phyloP scores from a whole-genome alignment of 306 rosid genomes.

The Crotalaria pallida region DNA sequence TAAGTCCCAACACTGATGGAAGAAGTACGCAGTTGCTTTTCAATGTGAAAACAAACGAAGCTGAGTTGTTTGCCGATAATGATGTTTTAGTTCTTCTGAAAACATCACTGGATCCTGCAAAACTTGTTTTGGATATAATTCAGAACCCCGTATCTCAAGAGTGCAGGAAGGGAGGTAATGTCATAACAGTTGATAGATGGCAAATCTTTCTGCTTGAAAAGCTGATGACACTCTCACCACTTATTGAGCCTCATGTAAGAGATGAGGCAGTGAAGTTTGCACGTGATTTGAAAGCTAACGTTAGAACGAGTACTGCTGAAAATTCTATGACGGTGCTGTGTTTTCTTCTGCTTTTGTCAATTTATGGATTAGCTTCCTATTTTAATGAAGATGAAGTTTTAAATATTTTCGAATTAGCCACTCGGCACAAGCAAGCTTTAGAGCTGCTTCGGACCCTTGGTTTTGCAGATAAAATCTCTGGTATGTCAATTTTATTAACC shows the following conservation, averaged over 20 bases:
- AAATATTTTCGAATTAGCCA: constrained; percentile 30
- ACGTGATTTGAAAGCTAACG: constrained; percentile 29
- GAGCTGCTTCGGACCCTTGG: constrained; percentile 27
- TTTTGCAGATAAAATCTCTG: constrained; percentile 28
- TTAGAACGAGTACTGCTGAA: constrained; percentile 10
- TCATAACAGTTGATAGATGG: too few relatives aligned
- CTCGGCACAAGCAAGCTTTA: constrained; percentile 28
- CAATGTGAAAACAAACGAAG: constrained; percentile 12
- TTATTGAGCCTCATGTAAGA: too few relatives aligned
- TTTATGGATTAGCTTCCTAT: neutral
- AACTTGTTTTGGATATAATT: constrained; percentile 18
- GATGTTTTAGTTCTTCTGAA: constrained; percentile 24
- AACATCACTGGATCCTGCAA: constrained; percentile 32
- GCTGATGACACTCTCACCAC: constrained; percentile 19
- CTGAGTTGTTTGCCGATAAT: neutral
- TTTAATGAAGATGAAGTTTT: constrained; percentile 34
- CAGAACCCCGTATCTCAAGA: too few relatives aligned
- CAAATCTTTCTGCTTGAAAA: too few relatives aligned
- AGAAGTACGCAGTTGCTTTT: neutral
- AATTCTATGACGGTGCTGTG: constrained; percentile 31
- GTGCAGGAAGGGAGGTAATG: too few relatives aligned
- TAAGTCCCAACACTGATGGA: neutral
- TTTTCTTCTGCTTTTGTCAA: constrained; percentile 29
- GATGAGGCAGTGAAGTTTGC: constrained; percentile 44
- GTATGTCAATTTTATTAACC: constrained; percentile 25